A percentile compares a stretch with the other conserved stretches of the same genome.
Conservation (phyloP, 768 basidiomycete species). For the Lactarius psammicola region DNA sequence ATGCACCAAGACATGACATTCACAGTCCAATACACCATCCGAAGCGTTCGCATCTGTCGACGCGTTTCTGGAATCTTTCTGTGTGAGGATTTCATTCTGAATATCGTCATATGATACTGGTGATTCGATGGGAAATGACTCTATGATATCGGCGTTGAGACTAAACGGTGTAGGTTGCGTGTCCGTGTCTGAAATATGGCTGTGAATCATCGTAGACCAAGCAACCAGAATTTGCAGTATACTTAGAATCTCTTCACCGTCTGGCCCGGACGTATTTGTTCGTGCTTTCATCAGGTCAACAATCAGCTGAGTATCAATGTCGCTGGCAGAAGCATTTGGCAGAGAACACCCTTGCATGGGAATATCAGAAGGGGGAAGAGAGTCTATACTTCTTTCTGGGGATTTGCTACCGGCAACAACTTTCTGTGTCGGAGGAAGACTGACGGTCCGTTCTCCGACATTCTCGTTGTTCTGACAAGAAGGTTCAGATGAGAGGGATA, state of each 20-base stretch:
- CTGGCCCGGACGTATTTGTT: slow-evolving; percentile 18
- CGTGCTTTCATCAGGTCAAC: slow-evolving; percentile 33
- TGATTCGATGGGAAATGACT: slow-evolving; percentile 39
- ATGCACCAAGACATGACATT: slow-evolving; percentile 60
- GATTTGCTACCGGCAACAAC: neutral
- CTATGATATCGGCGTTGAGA: slow-evolving; percentile 35
- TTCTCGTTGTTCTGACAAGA: slow-evolving; percentile 15
- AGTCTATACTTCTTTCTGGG: neutral
- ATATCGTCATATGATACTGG: neutral
- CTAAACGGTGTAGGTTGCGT: slow-evolving; percentile 31
- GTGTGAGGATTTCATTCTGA: slow-evolving; percentile 1
- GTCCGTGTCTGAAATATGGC: slow-evolving; percentile 34
- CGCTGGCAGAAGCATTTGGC: slow-evolving; percentile 23
- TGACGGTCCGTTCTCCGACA: neutral
- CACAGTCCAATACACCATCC: slow-evolving; percentile 56
- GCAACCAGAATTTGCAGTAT: slow-evolving; percentile 14
- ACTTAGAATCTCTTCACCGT: slow-evolving; percentile 54
- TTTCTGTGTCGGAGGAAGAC: slow-evolving; percentile 32
- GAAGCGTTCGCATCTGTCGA: slow-evolving; percentile 30
- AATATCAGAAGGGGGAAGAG: slow-evolving; percentile 29
- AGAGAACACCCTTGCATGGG: slow-evolving; percentile 16
- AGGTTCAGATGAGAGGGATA: neutral
- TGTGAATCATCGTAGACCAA: neutral
- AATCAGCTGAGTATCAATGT: slow-evolving; percentile 44
- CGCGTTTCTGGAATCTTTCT: slow-evolving; percentile 24